Percentiles rank a stretch among this genome's conserved stretches.
Conservation (phyloP, 208 protist species). For the Leishmania martiniquensis region DNA sequence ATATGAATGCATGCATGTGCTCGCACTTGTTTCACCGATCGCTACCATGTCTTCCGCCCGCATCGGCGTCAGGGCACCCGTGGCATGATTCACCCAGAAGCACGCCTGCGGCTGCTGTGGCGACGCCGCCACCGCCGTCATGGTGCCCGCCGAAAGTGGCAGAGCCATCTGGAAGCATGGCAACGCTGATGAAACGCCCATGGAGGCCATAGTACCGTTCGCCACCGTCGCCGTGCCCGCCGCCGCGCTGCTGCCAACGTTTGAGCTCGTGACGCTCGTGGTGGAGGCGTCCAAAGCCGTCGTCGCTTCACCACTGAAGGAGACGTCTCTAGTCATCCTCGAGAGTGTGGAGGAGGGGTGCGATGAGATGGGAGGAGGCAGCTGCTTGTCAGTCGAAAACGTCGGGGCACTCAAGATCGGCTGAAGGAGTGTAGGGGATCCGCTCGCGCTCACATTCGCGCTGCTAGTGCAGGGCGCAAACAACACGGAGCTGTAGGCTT, state of each 20-base stretch:
- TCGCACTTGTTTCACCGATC: background rate
- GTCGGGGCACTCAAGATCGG: background rate
- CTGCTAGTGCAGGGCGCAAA: background rate
- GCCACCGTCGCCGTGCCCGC: background rate
- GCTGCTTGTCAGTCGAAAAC: background rate
- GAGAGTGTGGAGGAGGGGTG: background rate
- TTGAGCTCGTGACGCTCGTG: conserved; percentile 7
- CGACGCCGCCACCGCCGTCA: background rate
- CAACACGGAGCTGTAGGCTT: background rate
- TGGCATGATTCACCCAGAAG: conserved; percentile 11
- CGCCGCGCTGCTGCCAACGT: background rate
- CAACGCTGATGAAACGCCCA: background rate
- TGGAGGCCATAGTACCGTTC: background rate
- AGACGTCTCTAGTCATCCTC: background rate
- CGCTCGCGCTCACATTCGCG: background rate
- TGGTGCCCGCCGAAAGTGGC: background rate
- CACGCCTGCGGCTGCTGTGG: conserved; percentile 10
- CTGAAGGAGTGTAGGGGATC: background rate
- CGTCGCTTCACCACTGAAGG: background rate
- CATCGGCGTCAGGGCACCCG: conserved; percentile 4
- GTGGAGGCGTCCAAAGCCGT: background rate
- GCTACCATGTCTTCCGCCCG: conserved; percentile 7
- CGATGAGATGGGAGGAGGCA: background rate
- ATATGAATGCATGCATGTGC: conserved; percentile 1
- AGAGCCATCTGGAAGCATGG: conserved; percentile 1